Percentiles rank a stretch among this genome's conserved stretches.
These are phyloP conservation scores for Trichophyton simii DNA, from an alignment of 2,329 filamentous ascomycete species.

Conservation along the genomic window DNA sequence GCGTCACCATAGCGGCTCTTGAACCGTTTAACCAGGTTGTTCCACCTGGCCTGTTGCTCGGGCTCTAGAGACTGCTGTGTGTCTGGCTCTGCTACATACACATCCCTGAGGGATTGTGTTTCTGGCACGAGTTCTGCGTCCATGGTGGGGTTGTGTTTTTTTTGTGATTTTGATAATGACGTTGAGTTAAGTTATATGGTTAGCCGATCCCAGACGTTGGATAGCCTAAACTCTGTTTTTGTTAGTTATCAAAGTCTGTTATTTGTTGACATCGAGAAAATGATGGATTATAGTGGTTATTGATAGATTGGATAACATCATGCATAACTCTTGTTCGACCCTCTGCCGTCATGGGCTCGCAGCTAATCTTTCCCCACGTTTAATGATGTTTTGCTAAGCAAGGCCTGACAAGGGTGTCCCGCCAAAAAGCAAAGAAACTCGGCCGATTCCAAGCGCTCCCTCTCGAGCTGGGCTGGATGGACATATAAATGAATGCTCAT, in stretches of 20 bases:
- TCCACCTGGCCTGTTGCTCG: constrained; percentile 62
- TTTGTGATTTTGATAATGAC: not conserved
- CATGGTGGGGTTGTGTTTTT: constrained; percentile 18
- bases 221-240: not conserved
- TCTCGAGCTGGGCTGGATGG: not conserved
- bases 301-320: not conserved
- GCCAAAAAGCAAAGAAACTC: not conserved
- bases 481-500: not conserved
- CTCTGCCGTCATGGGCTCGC: not conserved
- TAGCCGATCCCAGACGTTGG: not conserved
- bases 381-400: not conserved
- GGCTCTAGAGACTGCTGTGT: constrained; percentile 60
- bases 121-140: constrained; percentile 51
- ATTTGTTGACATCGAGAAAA: not conserved
- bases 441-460: not conserved
- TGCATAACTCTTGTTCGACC: no score
- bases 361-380: not conserved
- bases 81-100: constrained; percentile 68
- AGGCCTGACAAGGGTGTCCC: not conserved
- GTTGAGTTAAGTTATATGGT: not conserved
- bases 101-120: constrained; percentile 60
- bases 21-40: constrained; percentile 59
- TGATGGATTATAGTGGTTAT: not conserved
- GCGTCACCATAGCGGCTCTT: constrained; percentile 53
- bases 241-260: not conserved